Evolutionary conservation across 1,284 basidiomycete species (phyloP), one percentile per base, ranked within the genome.

Genomic region (Afroboletus lepidellus): DNA sequence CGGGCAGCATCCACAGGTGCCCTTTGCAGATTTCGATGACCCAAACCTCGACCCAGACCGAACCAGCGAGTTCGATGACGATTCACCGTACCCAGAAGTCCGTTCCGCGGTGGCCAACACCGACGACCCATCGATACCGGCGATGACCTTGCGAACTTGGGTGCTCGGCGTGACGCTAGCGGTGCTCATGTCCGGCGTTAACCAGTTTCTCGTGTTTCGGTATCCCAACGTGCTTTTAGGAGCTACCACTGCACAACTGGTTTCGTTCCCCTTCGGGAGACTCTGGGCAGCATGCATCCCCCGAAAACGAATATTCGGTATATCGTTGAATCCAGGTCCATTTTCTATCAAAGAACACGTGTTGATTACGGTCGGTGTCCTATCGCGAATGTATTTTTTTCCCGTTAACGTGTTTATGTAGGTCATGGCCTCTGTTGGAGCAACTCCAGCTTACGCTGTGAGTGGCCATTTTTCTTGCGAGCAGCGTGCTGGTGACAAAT

Each of bases 311-410:
- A 70, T 85, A 16, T 75, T 84, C 33, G 75, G 77, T 9, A 33
- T 75, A 15, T 59, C 73, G 8, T 65, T 90, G 47, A 90, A 90
- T 66, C 85, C 87, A 20, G 87, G 87, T 18, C 83, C 85, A 3
- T 90, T 88, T 65, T 82, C 83, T 47, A 85, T 90, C 69, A 90
- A 90, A 60, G 87, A 90, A 66, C 87, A 88, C 65, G 77, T 79
- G 5, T 58, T 84, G 41, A 76, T 82, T 54, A 82, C 78, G 55
- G 81, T 69, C 52, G 9, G 70, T 69, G 44, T 21, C 48, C 11
- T 41, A 6, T 34, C 56, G 44, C 25, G 23, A 27, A 12, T 3
- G 29, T 12, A 2, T 33, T 20, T 41, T 5, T 20, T n/a, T n/a
- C n/a, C n/a, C 33, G 21, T 16, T 1, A 13, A n/a, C n/a, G 11